Conservation (phyloP, 345 rosid genomes). For the Hevea brasiliensis region DNA sequence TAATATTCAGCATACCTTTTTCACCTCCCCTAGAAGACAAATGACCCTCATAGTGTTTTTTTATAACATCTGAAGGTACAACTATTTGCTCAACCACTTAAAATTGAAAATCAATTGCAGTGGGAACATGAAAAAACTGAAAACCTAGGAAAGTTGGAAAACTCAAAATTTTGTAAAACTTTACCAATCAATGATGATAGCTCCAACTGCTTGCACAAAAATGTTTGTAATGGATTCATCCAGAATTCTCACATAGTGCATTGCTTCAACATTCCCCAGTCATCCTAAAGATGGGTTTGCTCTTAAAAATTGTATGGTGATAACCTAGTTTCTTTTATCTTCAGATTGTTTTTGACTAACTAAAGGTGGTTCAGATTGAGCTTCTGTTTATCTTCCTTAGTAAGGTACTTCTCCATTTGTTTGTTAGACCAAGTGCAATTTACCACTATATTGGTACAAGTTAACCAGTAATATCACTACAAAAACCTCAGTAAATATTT, state of each 20-base stretch:
- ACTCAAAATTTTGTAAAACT: background rate
- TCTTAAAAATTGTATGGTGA: background rate
- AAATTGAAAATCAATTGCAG: background rate
- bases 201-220: background rate
- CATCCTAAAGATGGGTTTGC: background rate
- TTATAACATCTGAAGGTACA: background rate
- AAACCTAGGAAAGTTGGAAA: background rate
- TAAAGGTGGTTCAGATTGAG: background rate
- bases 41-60: background rate
- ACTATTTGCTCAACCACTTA: background rate
- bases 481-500: background rate
- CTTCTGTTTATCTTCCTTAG: too few relatives aligned
- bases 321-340: background rate
- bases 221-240: background rate
- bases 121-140: background rate
- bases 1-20: background rate
- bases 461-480: background rate
- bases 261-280: background rate
- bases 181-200: background rate
- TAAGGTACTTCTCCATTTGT: too few relatives aligned
- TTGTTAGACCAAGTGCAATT: background rate
- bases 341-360: background rate
- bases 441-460: background rate
- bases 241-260: background rate
- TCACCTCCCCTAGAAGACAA: background rate